Conservation (phyloP, 1,284 basidiomycete genomes). For the Ceratobasidium sp. region DNA sequence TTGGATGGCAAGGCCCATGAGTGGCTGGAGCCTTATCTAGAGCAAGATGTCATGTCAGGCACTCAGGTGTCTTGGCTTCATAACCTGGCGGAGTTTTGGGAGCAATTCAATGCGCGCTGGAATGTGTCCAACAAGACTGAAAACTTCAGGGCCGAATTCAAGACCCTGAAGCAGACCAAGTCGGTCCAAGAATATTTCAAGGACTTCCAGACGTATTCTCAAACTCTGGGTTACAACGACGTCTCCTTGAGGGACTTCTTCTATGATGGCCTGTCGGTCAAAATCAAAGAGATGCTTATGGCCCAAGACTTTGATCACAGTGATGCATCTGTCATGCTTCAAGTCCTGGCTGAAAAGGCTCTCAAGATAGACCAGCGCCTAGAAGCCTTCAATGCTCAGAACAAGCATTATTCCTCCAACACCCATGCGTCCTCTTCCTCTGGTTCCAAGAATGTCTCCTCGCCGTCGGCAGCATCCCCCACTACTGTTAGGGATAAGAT, state of each 20-base stretch:
- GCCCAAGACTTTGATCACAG: not conserved
- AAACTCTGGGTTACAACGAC: too few relatives aligned
- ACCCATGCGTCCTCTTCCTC: not conserved
- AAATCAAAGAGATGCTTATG: slow-evolving; percentile 3
- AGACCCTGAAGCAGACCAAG: not conserved
- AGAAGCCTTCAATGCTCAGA: not conserved
- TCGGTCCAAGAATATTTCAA: not conserved
- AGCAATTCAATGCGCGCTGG: slow-evolving; percentile 14
- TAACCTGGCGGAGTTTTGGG: not conserved
- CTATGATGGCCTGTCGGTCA: slow-evolving; percentile 1
- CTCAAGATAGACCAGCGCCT: not conserved
- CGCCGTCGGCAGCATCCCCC: not conserved
- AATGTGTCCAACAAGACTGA: slow-evolving; percentile 3
- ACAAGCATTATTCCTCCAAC: not conserved
- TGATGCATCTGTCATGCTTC: not conserved
- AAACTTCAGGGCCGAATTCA: slow-evolving; percentile 19
- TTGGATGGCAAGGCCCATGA: not conserved
- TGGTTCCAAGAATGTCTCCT: not conserved
- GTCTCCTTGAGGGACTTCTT: not conserved
- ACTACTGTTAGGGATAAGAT: not conserved
- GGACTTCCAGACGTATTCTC: not conserved
- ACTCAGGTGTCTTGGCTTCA: not conserved
- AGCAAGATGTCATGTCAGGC: not conserved
- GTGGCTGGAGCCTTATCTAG: slow-evolving; percentile 6
- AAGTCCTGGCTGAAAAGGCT: slow-evolving; percentile 1